Evolutionary conservation across 176 grass and related monocot species (phyloP), one percentile per base, ranked within the genome.

Genomic region (Dendrocalamus sinicus): DNA sequence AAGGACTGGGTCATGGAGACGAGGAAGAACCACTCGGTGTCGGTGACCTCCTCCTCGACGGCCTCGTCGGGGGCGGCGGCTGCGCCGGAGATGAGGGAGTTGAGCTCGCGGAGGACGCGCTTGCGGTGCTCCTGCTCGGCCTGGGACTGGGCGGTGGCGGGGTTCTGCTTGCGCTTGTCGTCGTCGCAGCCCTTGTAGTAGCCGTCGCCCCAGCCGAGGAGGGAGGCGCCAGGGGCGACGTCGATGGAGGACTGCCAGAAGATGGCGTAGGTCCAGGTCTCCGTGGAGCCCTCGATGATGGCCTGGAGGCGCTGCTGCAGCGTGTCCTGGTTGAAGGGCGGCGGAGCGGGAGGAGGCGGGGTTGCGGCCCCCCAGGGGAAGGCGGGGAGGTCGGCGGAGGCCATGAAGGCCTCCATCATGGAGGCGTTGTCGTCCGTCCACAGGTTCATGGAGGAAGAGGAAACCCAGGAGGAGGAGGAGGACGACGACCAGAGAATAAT

Each of bases 21-120:
- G 79, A 98, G 96, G 83, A 98, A 98, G 77, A 95, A 95, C 96
- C 96, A 98, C 91, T 95, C 96, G 50, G 96, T 95, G 63, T 98
- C 96, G 4, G 93, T 95, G n/a, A 95, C 96, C 85, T 98, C 96
- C 82, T 95, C 91, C 52, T 93, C 96, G 22, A 95, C 93, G 14
- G 79, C 89, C 66, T 95, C 93, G 48, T 95, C 91, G 24, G 83
- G 79, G 0, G 79, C 89, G 0, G 89, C 86, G 1, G 54, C 91
- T 0, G 43, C 73, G 46, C 85, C 91, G 39, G 91, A 81, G 59
- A 98, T 98, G 78, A 98, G 96, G 1, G 96, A 94, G 64, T 95
- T 95, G 66, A 98, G 88, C 80, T 98, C 91, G 3, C 96, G 73
- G 60, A 98, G 89, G 24, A 98, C 96, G 37, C 78, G 75, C 86